Percentiles rank a stretch among this genome's conserved stretches.
These are phyloP conservation scores for grape (Vitis vinifera) DNA, from an alignment of 164 flowering plant species.

Conservation along the genomic window DNA sequence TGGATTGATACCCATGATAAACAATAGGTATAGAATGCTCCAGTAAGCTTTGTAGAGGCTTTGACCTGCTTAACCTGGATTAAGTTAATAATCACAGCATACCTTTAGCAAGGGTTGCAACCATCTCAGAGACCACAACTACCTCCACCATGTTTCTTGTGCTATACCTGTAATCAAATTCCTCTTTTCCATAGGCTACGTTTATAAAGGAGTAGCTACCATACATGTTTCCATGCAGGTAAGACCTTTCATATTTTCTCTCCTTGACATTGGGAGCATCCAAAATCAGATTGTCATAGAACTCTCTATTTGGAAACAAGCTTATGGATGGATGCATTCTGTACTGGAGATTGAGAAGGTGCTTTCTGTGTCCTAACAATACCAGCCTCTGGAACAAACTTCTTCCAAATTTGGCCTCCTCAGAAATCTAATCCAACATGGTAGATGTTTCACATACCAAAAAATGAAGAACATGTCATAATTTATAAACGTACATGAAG, in stretches of 20 bases:
- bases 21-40: no score
- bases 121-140: slow-evolving; percentile 28
- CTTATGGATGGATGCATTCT: slow-evolving; percentile 71
- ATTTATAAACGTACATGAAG: no score
- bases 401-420: slow-evolving; percentile 48
- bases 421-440: slow-evolving; percentile 15
- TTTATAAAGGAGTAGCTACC: slow-evolving; percentile 52
- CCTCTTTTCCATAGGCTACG: slow-evolving; percentile 32
- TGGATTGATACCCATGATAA: no score
- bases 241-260: slow-evolving; percentile 18
- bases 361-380: slow-evolving; percentile 27
- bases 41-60: no score
- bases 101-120: slow-evolving; percentile 39
- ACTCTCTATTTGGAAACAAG: slow-evolving; percentile 42
- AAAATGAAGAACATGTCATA: no score
- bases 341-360: slow-evolving; percentile 48
- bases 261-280: slow-evolving; percentile 24
- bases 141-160: slow-evolving; percentile 39
- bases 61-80: no score
- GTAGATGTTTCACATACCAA: not conserved
- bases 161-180: slow-evolving; percentile 19
- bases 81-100: not conserved
- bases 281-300: slow-evolving; percentile 32
- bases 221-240: slow-evolving; percentile 40
- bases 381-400: slow-evolving; percentile 53